Conservation (phyloP, 805 yeast genomes). For the Lipomyces kockii region DNA sequence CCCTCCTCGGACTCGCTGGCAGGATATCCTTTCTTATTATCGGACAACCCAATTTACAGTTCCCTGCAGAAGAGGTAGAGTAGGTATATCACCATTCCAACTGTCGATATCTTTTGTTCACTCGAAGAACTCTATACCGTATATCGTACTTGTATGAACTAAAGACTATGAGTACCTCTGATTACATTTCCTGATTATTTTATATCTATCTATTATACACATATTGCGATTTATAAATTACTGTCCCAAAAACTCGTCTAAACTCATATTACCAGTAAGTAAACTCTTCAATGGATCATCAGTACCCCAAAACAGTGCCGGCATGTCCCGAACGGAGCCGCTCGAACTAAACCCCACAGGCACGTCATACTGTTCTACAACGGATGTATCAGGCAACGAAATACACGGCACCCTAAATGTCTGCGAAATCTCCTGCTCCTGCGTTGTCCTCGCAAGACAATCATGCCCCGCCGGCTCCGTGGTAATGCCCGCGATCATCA, state of each 20-base stretch:
- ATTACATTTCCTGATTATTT: not conserved
- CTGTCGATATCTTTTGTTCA: too few species aligned
- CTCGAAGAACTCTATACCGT: too few species aligned
- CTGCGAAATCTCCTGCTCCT: not conserved
- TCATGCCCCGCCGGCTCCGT: constrained; percentile 8
- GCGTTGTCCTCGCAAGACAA: too few species aligned
- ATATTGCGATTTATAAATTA: not conserved
- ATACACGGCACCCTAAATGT: too few species aligned
- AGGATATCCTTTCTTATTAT: too few species aligned
- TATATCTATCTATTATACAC: not conserved
- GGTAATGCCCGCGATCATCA: constrained; percentile 39
- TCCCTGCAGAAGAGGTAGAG: too few species aligned
- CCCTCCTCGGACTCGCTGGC: too few species aligned
- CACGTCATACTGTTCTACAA: not conserved
- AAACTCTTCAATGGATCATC: constrained; percentile 24
- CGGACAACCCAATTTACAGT: too few species aligned
- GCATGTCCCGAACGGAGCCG: not conserved
- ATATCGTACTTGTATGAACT: too few species aligned
- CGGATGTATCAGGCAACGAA: not conserved
- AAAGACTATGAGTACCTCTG: too few species aligned
- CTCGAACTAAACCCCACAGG: not conserved
- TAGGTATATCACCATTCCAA: too few species aligned
- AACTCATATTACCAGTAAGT: constrained; percentile 36
- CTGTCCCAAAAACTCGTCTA: constrained; percentile 37
- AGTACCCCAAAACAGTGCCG: constrained; percentile 1